These are phyloP conservation scores for Phenoliferia sp. DNA, from an alignment of 1,284 basidiomycete genomes.

Conservation along the genomic window DNA sequence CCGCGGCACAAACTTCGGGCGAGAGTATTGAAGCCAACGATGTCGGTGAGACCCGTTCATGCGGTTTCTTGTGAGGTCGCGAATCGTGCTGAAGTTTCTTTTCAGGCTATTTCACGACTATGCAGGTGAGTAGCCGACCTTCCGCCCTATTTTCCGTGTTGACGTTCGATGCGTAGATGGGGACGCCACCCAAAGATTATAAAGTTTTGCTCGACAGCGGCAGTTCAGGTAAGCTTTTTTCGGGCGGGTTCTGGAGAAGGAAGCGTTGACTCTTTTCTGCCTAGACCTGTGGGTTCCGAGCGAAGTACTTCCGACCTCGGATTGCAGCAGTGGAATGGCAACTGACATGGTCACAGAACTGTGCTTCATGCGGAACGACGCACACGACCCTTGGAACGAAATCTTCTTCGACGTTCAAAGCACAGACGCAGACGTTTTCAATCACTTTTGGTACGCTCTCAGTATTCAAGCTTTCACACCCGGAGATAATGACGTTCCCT, in stretches of 20 bases:
- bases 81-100: not conserved
- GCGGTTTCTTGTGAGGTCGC: conserved; percentile 27
- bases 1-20: not conserved
- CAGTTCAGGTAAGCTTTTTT: conserved; percentile 9
- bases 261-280: too few relatives aligned
- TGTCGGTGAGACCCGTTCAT: conserved; percentile 40
- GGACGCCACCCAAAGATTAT: conserved; percentile 67
- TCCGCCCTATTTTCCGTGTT: too few relatives aligned
- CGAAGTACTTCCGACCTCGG: too few relatives aligned
- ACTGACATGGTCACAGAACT: too few relatives aligned
- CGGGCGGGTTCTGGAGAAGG: too few relatives aligned
- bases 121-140: too few relatives aligned
- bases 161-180: too few relatives aligned
- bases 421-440: not conserved
- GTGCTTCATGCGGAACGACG: conserved; percentile 56
- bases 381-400: conserved; percentile 58
- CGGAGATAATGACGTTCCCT: conserved; percentile 45
- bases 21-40: conserved; percentile 35
- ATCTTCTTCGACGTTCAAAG: conserved; percentile 61
- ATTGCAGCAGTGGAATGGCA: too few relatives aligned
- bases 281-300: conserved; percentile 76
- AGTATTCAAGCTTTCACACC: not conserved
- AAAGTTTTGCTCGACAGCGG: conserved; percentile 78
- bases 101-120: too few relatives aligned
- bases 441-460: not conserved